These are phyloP conservation scores for Ettlia oleoabundans DNA, from an alignment of 139 green algal species.

Conservation along the genomic window DNA sequence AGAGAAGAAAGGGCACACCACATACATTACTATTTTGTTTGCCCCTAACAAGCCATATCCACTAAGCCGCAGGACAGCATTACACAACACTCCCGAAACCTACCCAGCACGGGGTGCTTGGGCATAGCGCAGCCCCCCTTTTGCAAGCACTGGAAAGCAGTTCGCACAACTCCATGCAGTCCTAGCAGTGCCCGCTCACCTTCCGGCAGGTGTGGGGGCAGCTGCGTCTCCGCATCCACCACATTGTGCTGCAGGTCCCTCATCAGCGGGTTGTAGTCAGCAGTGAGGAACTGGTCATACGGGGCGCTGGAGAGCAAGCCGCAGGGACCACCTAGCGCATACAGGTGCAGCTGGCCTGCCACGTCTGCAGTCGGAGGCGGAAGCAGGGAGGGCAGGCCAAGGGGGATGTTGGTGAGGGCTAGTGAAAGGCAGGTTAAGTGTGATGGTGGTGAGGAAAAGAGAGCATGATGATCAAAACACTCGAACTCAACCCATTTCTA, in stretches of 20 bases:
- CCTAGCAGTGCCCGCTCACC: no score
- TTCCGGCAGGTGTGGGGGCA: slow-evolving; percentile 6
- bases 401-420: not conserved
- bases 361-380: slow-evolving; percentile 61
- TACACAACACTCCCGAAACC: no score
- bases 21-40: no score
- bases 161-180: no score
- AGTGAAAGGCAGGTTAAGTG: not conserved
- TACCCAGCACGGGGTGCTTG: no score
- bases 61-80: no score
- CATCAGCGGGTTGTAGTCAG: slow-evolving; percentile 65
- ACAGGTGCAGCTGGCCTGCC: slow-evolving; percentile 68
- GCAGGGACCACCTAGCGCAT: not conserved
- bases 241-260: slow-evolving; percentile 52
- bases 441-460: not conserved
- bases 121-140: no score
- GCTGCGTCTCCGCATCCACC: slow-evolving; percentile 49
- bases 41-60: no score
- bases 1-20: not conserved
- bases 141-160: no score
- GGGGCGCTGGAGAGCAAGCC: slow-evolving; percentile 44
- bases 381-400: not conserved
- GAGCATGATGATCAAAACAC: no score
- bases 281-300: slow-evolving; percentile 84
- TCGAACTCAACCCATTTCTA: no score